Base-by-base conservation (phyloP, 805 yeast genomes). In the Ogataea parapolymorpha region DNA sequence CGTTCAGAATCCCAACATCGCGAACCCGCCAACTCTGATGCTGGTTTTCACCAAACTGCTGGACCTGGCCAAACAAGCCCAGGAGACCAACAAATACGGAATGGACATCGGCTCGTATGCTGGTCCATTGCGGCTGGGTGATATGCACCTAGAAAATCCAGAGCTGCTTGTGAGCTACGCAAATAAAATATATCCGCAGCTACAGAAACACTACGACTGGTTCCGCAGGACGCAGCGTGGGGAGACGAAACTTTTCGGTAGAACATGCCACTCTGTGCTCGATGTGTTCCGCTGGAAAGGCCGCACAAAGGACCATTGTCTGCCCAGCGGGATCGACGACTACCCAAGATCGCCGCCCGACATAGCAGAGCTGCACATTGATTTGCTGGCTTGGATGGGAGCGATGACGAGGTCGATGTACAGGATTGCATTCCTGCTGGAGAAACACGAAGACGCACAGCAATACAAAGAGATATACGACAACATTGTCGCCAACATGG, bases 251-350 rank as follows among this genome's bases (percentile, higher is more conserved):
- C 90, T 83, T 42, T 85, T 85, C 63, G 90, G 77, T 26, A 71
- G 95, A 49, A 66, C 68, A 8, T 65, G 71, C 14, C 65, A 70
- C 15, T 72, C 82, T 4, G 39, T 47, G 3, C 56, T 61, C 6
- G 96, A 89, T 58, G 85, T 80, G 0, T 93, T 84, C 60, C 72
- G 95, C 59, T 93, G 99, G 99, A 75, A 88, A 44, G 99, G 98
- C 5, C 78, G 98, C 50, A 85, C 96, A 0, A 67, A 71, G 15
- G 75, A 81, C 3, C 96, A 87, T 55, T 85, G 95, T 59, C 70
- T 91, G 39, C 93, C 99, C 7, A 83, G 95, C 62, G 99, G 99
- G 0, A 61, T 93, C 26, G 99, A 93, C 62, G 99, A 93, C 58
- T 93, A 90, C 56, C 99, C 99, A 26, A 76, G 99, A 47, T 82